Percentiles rank a stretch among this genome's conserved stretches.
Conservation (phyloP, 495 filamentous ascomycete species). For the Aspergillus homomorphus region DNA sequence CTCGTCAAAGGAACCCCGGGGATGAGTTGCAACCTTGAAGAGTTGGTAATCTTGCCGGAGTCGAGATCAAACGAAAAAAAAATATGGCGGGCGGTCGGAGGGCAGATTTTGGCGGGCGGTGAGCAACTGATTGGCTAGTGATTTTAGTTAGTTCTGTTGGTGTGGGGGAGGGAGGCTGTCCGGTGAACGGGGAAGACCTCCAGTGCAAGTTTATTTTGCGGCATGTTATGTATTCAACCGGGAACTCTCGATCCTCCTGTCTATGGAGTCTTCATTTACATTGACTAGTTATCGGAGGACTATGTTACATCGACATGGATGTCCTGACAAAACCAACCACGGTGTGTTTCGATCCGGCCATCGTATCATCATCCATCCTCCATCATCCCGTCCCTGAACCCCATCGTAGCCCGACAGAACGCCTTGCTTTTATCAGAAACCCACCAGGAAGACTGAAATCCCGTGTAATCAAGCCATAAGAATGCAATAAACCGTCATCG, state of each 20-base stretch:
- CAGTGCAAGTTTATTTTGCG: not conserved
- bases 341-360: conserved; percentile 11
- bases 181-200: not conserved
- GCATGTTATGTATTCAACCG: not conserved
- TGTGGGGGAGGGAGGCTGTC: conserved; percentile 18
- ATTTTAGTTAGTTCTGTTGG: conserved; percentile 9
- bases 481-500: conserved; percentile 25
- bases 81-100: conserved; percentile 18
- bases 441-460: conserved; percentile 23
- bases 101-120: conserved; percentile 33
- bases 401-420: conserved; percentile 29
- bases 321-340: conserved; percentile 21
- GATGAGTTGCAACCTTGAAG: conserved; percentile 12
- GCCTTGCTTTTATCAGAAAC: conserved; percentile 28
- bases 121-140: conserved; percentile 36
- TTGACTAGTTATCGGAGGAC: conserved; percentile 23
- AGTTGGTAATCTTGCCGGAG: conserved; percentile 1
- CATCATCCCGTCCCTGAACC: conserved; percentile 19
- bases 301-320: conserved; percentile 28
- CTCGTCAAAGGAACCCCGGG: conserved; percentile 17
- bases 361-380: conserved; percentile 21
- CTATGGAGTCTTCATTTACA: conserved; percentile 22
- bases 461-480: conserved; percentile 16
- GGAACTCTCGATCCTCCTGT: not conserved
- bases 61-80: conserved; percentile 21